These are phyloP conservation scores for Fonsecaea multimorphosa DNA, from an alignment of 2,329 filamentous ascomycete species.

Conservation along the genomic window DNA sequence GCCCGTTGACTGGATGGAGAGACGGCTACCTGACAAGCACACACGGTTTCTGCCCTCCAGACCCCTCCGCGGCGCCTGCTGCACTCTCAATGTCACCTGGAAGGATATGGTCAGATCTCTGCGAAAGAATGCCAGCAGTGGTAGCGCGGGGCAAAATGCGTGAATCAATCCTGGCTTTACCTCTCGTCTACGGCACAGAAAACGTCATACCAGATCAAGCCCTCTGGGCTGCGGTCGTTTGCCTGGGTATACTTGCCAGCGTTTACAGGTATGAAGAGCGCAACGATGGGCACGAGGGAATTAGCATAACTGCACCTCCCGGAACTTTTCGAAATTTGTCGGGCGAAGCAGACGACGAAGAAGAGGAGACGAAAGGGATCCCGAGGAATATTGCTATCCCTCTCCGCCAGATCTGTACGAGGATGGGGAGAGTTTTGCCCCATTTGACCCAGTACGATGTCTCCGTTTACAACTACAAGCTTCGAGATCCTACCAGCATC, in stretches of 20 bases:
- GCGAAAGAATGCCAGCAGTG: conserved; percentile 29
- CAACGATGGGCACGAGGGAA: conserved; percentile 31
- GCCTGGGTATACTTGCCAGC: conserved; percentile 29
- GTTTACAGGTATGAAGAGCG: conserved; percentile 30
- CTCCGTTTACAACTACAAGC: conserved; percentile 32
- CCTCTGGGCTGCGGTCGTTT: conserved; percentile 31
- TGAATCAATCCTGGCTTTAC: conserved; percentile 24
- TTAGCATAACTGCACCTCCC: conserved; percentile 27
- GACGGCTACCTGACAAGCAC: conserved; percentile 29
- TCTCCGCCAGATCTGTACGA: conserved; percentile 26
- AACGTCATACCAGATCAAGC: conserved; percentile 29
- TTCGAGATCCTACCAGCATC: conserved; percentile 31
- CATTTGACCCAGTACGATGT: conserved; percentile 31
- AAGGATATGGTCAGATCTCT: conserved; percentile 30
- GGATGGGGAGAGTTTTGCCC: conserved; percentile 27
- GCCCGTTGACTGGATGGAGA: conserved; percentile 29
- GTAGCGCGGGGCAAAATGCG: conserved; percentile 28
- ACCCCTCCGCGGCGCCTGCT: conserved; percentile 24
- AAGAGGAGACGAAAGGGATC: conserved; percentile 30
- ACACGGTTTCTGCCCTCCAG: conserved; percentile 32
- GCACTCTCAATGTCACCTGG: conserved; percentile 27
- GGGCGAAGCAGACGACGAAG: conserved; percentile 29
- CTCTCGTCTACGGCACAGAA: conserved; percentile 25
- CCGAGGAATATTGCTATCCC: conserved; percentile 29
- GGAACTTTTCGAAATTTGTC: conserved; percentile 23